A percentile compares a stretch with the other conserved stretches of the same genome.
Conservation (phyloP, 1,284 basidiomycete genomes). For the Polyporus tsugae region DNA sequence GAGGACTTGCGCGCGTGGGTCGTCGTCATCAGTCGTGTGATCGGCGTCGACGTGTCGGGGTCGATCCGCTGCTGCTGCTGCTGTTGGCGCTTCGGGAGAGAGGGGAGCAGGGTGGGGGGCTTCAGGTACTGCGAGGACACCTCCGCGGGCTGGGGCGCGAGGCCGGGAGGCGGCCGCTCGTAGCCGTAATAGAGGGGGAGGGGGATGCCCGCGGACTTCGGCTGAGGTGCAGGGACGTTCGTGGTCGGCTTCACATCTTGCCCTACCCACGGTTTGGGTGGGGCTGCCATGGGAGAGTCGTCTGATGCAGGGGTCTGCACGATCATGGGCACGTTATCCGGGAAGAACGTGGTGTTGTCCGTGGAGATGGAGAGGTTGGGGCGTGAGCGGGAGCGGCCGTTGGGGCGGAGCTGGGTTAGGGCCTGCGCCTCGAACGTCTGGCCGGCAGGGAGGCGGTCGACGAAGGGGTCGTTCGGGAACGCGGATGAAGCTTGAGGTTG, state of each 20-base stretch:
- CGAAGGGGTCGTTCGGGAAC: slow-evolving; percentile 9
- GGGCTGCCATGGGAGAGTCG: slow-evolving; percentile 45
- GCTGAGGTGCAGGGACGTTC: slow-evolving; percentile 25
- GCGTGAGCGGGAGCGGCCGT: slow-evolving; percentile 30
- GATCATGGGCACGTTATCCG: slow-evolving; percentile 42
- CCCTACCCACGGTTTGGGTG: slow-evolving; percentile 48
- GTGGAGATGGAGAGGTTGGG: slow-evolving; percentile 56
- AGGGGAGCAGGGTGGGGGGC: slow-evolving; percentile 39
- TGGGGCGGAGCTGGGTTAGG: background rate
- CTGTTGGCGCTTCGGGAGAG: slow-evolving; percentile 30
- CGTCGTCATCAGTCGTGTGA: slow-evolving; percentile 56
- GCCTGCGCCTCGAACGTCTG: slow-evolving; percentile 8
- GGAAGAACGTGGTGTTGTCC: slow-evolving; percentile 41
- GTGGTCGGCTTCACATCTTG: slow-evolving; percentile 30
- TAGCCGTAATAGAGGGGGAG: slow-evolving; percentile 54
- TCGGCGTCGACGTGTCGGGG: slow-evolving; percentile 45
- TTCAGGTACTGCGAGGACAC: slow-evolving; percentile 21
- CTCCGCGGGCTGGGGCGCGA: slow-evolving; percentile 15
- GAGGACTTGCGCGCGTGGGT: slow-evolving; percentile 53
- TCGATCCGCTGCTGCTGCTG: slow-evolving; percentile 20
- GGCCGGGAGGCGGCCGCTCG: slow-evolving; percentile 17
- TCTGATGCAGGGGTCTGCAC: slow-evolving; percentile 51
- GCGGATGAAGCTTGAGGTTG: background rate
- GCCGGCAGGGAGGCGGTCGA: slow-evolving; percentile 11
- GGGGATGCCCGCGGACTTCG: slow-evolving; percentile 45